A percentile compares a stretch with the other conserved stretches of the same genome.
These are phyloP conservation scores for Capronia americana DNA, from an alignment of 2,329 filamentous ascomycete genomes.

Conservation along the genomic window DNA sequence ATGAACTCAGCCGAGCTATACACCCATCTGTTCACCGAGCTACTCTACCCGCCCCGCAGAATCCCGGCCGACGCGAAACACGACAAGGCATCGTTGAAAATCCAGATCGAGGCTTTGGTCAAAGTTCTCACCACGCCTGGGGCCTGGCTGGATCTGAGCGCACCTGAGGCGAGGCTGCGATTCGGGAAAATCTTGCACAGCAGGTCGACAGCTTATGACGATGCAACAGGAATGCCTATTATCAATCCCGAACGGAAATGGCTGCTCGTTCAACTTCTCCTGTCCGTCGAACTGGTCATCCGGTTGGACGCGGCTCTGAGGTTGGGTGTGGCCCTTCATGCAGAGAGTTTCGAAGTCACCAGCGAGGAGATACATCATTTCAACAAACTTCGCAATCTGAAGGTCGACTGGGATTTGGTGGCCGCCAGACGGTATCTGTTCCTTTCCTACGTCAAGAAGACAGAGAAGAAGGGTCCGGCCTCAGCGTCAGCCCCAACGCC, in stretches of 20 bases:
- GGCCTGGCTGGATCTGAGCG: slow-evolving; percentile 57
- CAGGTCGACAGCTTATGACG: slow-evolving; percentile 40
- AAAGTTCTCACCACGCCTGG: slow-evolving; percentile 51
- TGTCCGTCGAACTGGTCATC: slow-evolving; percentile 62
- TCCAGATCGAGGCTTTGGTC: slow-evolving; percentile 54
- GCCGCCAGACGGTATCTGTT: slow-evolving; percentile 60
- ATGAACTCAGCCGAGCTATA: slow-evolving; percentile 44
- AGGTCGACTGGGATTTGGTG: slow-evolving; percentile 64
- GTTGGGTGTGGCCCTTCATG: slow-evolving; percentile 49
- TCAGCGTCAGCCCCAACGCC: neutral
- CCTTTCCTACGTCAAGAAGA: slow-evolving; percentile 33
- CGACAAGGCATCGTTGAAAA: slow-evolving; percentile 47
- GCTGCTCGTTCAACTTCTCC: slow-evolving; percentile 60
- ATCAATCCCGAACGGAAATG: slow-evolving; percentile 53
- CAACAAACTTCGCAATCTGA: slow-evolving; percentile 55
- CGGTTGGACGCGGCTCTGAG: slow-evolving; percentile 58
- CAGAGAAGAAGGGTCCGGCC: slow-evolving; percentile 14
- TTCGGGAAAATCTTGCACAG: slow-evolving; percentile 53
- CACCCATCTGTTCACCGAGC: slow-evolving; percentile 46
- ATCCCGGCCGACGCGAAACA: slow-evolving; percentile 27
- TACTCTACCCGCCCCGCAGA: slow-evolving; percentile 48
- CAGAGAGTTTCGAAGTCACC: slow-evolving; percentile 50
- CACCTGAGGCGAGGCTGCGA: slow-evolving; percentile 54
- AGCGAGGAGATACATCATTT: slow-evolving; percentile 54
- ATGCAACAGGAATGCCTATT: slow-evolving; percentile 15